Conservation (phyloP, 2,329 filamentous ascomycete species). For the Drechslerella dactyloides region DNA sequence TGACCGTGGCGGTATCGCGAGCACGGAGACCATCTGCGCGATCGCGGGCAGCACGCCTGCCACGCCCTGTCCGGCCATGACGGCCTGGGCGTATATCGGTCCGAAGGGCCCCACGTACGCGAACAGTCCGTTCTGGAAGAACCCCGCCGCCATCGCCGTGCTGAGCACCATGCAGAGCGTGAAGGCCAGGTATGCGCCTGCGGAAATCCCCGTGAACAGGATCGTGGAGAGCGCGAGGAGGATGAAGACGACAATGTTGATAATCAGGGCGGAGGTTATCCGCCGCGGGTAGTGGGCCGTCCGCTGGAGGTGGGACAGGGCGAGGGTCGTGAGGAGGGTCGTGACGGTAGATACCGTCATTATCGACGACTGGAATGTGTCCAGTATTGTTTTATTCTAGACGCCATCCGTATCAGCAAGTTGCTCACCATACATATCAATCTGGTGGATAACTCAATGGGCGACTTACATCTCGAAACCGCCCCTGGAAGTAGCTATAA, state of each 20-base stretch:
- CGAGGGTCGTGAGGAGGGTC: constrained; percentile 76
- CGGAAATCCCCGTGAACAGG: constrained; percentile 68
- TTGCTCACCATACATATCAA: background rate
- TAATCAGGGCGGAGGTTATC: constrained; percentile 75
- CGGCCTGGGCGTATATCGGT: constrained; percentile 89
- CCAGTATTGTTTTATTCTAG: constrained; percentile 69
- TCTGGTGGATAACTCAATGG: background rate
- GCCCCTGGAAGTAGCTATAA: constrained; percentile 76
- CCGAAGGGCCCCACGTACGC: constrained; percentile 88
- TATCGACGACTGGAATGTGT: constrained; percentile 88
- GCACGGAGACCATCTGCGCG: constrained; percentile 82
- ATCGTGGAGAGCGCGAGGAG: constrained; percentile 81
- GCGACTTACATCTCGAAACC: constrained; percentile 67
- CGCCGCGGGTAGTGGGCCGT: constrained; percentile 86
- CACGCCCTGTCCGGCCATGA: constrained; percentile 93
- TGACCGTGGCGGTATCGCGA: constrained; percentile 66
- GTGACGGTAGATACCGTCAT: constrained; percentile 83
- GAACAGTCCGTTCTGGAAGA: constrained; percentile 93
- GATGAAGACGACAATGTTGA: constrained; percentile 78
- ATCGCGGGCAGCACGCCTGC: constrained; percentile 88
- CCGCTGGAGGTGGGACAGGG: constrained; percentile 73
- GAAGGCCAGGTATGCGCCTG: constrained; percentile 77
- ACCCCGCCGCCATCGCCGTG: constrained; percentile 79
- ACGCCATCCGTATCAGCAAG: background rate
- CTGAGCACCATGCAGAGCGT: constrained; percentile 79